Percentiles rank a stretch among this genome's conserved stretches.
These are phyloP conservation scores for Evansstolkia leycettana DNA, from an alignment of 495 filamentous ascomycete genomes.

Conservation along the genomic window DNA sequence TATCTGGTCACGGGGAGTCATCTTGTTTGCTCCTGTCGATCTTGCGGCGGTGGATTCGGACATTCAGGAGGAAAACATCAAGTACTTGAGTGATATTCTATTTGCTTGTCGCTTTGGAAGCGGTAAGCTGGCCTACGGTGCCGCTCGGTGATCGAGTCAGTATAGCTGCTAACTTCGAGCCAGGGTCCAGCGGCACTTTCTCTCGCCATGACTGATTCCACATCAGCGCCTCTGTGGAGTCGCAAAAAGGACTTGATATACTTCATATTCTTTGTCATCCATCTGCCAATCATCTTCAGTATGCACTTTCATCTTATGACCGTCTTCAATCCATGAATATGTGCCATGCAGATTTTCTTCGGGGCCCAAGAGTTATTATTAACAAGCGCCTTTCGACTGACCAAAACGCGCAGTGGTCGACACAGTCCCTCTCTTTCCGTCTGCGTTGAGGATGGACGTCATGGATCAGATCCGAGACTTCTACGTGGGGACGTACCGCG, in stretches of 20 bases:
- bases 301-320: slow-evolving; percentile 10
- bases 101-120: too few relatives aligned
- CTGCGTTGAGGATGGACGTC: slow-evolving; percentile 35
- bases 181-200: too few relatives aligned
- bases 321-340: slow-evolving; percentile 1
- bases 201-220: background rate
- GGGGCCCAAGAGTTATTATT: too few relatives aligned
- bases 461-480: slow-evolving; percentile 39
- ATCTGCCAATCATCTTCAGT: slow-evolving; percentile 59
- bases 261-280: slow-evolving; percentile 56
- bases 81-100: too few relatives aligned
- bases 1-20: background rate
- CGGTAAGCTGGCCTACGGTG: too few relatives aligned
- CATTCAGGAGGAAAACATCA: too few relatives aligned
- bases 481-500: slow-evolving; percentile 58
- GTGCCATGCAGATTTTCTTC: too few relatives aligned
- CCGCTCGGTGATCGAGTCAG: too few relatives aligned
- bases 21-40: too few relatives aligned
- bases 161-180: too few relatives aligned
- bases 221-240: slow-evolving; percentile 17
- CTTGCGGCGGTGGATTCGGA: too few relatives aligned
- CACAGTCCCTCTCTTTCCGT: slow-evolving; percentile 51
- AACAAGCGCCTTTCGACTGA: slow-evolving; percentile 1
- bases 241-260: slow-evolving; percentile 48
- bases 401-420: slow-evolving; percentile 42